phyloP scores from a whole-genome alignment of 148 eudicot species.

The Cornus florida region DNA sequence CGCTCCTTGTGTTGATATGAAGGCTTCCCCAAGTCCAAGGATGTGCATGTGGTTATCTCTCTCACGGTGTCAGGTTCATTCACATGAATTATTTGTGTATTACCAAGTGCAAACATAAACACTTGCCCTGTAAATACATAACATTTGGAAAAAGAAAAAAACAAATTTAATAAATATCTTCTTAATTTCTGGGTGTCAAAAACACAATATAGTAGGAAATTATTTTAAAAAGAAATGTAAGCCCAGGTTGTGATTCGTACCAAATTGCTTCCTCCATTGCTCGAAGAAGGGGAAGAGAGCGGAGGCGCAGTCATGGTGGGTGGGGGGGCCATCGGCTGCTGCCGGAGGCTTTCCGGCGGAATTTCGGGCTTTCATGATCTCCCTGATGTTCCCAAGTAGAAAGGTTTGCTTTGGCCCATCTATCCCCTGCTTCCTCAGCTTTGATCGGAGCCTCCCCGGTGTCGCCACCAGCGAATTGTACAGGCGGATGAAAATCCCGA shows the following conservation, averaged over 20 bases:
- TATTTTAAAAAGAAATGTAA: too few relatives aligned
- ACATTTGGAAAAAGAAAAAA: not conserved
- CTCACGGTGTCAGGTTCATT: not conserved
- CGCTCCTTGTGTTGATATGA: not conserved
- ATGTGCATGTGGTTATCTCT: not conserved
- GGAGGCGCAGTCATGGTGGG: conserved; percentile 1
- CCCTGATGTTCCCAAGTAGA: not conserved
- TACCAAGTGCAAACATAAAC: not conserved
- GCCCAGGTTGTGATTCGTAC: not conserved
- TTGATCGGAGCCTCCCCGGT: not conserved
- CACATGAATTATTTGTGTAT: not conserved
- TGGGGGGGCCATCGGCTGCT: not conserved
- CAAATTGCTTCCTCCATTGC: conserved; percentile 14
- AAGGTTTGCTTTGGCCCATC: not conserved
- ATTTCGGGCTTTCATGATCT: not conserved
- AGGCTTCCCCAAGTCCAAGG: not conserved
- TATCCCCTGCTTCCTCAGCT: not conserved
- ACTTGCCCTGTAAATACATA: not conserved
- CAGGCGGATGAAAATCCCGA: not conserved
- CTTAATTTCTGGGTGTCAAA: not conserved
- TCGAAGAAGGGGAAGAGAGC: conserved; percentile 16
- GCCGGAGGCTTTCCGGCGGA: not conserved
- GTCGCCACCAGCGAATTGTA: not conserved
- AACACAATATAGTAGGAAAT: too few relatives aligned
- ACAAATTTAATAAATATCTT: not conserved